phyloP scores from a whole-genome alignment of 495 filamentous ascomycete genomes.

The Jackrogersella multiformis region DNA sequence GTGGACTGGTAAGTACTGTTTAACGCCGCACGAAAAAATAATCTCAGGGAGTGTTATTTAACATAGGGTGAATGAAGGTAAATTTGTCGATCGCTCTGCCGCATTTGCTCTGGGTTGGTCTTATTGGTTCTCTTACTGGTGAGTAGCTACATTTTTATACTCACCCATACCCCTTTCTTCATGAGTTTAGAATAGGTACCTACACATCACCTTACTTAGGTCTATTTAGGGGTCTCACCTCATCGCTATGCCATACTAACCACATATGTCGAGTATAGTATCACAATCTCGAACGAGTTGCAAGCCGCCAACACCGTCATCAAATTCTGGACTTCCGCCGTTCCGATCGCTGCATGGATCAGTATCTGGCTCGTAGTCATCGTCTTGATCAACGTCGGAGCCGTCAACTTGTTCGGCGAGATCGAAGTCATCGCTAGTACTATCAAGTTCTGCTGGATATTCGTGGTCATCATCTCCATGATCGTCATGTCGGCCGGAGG shows the following conservation, averaged over 20 bases:
- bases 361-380: conserved; percentile 70
- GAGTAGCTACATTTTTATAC: background rate
- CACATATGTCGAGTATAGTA: too few relatives aligned
- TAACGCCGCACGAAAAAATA: background rate
- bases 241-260: too few relatives aligned
- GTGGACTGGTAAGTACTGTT: conserved; percentile 58
- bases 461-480: conserved; percentile 69
- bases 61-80: conserved; percentile 32
- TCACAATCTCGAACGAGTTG: conserved; percentile 71
- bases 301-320: conserved; percentile 71
- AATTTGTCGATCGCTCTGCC: conserved; percentile 69
- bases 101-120: conserved; percentile 75
- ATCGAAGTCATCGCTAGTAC: conserved; percentile 71
- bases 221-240: background rate
- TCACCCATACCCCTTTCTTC: background rate
- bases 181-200: background rate
- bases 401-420: conserved; percentile 70
- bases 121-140: conserved; percentile 45
- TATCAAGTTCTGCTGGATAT: conserved; percentile 70
- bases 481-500: conserved; percentile 69
- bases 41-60: background rate
- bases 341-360: conserved; percentile 60
- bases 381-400: conserved; percentile 68
- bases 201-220: background rate
- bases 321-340: conserved; percentile 66